phyloP scores from a whole-genome alignment of 192 early-diverging fungal species.

The Piromyces sp. region DNA sequence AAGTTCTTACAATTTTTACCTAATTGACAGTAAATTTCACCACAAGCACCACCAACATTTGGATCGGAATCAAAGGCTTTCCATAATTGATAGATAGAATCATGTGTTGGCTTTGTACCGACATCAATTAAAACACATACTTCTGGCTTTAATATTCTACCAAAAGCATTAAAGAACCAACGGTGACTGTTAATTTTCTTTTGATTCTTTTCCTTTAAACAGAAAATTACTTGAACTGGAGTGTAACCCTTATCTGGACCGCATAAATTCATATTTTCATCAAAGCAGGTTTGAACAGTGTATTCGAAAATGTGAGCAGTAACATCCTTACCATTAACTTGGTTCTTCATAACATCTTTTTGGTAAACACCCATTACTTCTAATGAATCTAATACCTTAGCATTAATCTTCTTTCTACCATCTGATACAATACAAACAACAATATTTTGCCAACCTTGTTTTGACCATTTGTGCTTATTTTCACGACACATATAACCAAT shows the following conservation, averaged over 20 bases:
- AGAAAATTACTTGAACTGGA: constrained; percentile 79
- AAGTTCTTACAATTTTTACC: constrained; percentile 50
- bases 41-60: constrained; percentile 78
- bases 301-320: constrained; percentile 79
- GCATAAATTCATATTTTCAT: constrained; percentile 50
- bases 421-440: constrained; percentile 87
- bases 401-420: constrained; percentile 64
- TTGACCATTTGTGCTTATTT: constrained; percentile 17
- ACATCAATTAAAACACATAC: constrained; percentile 86
- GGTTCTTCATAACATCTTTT: constrained; percentile 52
- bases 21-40: constrained; percentile 77
- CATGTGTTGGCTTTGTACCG: constrained; percentile 69
- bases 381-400: constrained; percentile 57
- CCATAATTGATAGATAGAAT: constrained; percentile 82
- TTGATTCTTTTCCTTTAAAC: constrained; percentile 81
- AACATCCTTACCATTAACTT: constrained; percentile 51
- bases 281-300: constrained; percentile 62
- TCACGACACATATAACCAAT: constrained; percentile 61
- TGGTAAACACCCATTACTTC: constrained; percentile 75
- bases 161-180: constrained; percentile 94
- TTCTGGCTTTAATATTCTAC: constrained; percentile 59
- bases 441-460: constrained; percentile 73
- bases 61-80: constrained; percentile 72
- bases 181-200: constrained; percentile 94
- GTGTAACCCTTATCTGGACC: constrained; percentile 56